phyloP scores from a whole-genome alignment of 1,284 basidiomycete species.

The Malassezia sympodialis region DNA sequence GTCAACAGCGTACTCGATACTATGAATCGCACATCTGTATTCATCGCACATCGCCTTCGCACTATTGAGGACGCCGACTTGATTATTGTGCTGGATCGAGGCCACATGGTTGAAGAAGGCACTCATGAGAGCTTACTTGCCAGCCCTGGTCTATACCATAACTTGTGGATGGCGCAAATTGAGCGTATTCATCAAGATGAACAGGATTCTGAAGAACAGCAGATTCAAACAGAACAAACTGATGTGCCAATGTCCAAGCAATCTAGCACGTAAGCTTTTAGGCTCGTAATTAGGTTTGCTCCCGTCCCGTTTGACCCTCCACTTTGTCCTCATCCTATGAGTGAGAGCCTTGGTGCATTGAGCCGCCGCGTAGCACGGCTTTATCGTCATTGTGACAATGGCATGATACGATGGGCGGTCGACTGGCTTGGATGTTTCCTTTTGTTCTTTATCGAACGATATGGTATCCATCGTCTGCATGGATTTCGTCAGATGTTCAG shows the following conservation, averaged over 20 bases:
- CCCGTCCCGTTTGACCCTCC: neutral
- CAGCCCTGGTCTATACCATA: conserved; percentile 32
- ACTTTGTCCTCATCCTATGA: neutral
- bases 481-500: conserved; percentile 62
- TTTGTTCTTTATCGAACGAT: conserved; percentile 40
- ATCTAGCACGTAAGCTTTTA: neutral
- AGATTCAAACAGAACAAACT: neutral
- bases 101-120: conserved; percentile 33
- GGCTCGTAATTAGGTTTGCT: neutral
- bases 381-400: neutral
- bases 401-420: neutral
- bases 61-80: conserved; percentile 70
- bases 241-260: neutral
- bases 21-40: conserved; percentile 77
- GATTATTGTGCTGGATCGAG: conserved; percentile 40
- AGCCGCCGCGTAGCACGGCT: neutral
- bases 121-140: conserved; percentile 32
- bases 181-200: conserved; percentile 8
- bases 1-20: conserved; percentile 70
- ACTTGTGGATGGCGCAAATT: conserved; percentile 37
- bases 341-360: neutral
- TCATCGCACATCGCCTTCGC: conserved; percentile 60
- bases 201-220: neutral
- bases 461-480: conserved; percentile 57
- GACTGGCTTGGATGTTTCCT: conserved; percentile 41